phyloP scores from a whole-genome alignment of 2,329 filamentous ascomycete genomes.

The Cytospora chrysosperma region DNA sequence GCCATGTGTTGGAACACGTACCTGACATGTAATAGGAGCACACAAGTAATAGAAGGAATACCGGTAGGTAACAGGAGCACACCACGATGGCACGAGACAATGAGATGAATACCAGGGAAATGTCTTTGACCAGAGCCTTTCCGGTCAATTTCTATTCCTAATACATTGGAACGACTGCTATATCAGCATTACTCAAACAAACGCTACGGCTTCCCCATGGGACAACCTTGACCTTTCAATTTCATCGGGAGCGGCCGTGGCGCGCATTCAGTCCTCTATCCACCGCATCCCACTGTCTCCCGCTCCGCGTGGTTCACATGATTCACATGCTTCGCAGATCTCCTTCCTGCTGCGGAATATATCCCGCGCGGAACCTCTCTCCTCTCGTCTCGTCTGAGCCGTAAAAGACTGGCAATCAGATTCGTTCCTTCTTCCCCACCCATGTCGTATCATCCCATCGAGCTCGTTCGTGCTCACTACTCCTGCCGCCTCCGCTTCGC shows the following conservation, averaged over 20 bases:
- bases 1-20: background rate
- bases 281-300: background rate
- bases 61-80: too few species aligned
- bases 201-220: background rate
- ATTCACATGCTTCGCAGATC: background rate
- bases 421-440: background rate
- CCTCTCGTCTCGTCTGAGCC: background rate
- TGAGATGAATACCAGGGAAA: background rate
- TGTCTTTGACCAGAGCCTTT: background rate
- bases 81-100: background rate
- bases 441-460: background rate
- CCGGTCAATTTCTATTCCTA: background rate
- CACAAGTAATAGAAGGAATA: background rate
- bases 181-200: background rate
- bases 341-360: background rate
- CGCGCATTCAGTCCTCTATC: background rate
- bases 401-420: background rate
- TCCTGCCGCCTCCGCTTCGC: slow-evolving; percentile 35
- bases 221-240: background rate
- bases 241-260: background rate
- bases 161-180: background rate
- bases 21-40: background rate
- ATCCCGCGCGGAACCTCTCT: background rate
- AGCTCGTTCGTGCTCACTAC: slow-evolving; percentile 18
- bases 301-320: too few species aligned